These are phyloP conservation scores for Pogostemon cablin DNA, from an alignment of 257 asterid genomes.

Conservation along the genomic window DNA sequence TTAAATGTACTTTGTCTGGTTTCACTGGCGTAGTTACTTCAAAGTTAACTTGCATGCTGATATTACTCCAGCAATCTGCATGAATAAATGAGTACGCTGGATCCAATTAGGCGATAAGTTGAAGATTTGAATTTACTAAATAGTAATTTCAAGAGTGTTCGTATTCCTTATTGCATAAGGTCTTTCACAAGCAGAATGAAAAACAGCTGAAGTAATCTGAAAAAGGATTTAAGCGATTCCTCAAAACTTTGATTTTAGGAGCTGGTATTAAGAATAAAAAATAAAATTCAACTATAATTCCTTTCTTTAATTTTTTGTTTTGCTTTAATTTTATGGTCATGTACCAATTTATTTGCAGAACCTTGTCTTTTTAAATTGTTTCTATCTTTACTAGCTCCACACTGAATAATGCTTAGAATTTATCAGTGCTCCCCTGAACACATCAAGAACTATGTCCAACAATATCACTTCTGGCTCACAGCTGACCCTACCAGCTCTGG, in stretches of 20 bases:
- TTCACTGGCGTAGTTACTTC: constrained; percentile 59
- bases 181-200: constrained; percentile 6
- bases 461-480: too few species aligned
- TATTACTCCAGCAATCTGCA: constrained; percentile 54
- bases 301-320: not conserved
- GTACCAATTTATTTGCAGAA: not conserved
- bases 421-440: not conserved
- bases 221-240: not conserved
- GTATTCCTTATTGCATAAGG: not conserved
- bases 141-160: not conserved
- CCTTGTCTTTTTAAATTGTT: not conserved
- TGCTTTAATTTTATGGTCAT: not conserved
- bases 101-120: constrained; percentile 17
- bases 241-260: not conserved
- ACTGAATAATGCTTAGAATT: not conserved
- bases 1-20: constrained; percentile 65
- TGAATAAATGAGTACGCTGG: constrained; percentile 15
- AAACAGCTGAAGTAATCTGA: not conserved
- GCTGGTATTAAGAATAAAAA: not conserved
- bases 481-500: too few species aligned
- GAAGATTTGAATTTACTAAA: not conserved
- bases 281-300: not conserved
- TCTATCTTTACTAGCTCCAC: not conserved
- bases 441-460: not conserved
- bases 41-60: constrained; percentile 60